These are phyloP conservation scores for Bretschneidera sinensis DNA, from an alignment of 345 rosid species.

Conservation along the genomic window DNA sequence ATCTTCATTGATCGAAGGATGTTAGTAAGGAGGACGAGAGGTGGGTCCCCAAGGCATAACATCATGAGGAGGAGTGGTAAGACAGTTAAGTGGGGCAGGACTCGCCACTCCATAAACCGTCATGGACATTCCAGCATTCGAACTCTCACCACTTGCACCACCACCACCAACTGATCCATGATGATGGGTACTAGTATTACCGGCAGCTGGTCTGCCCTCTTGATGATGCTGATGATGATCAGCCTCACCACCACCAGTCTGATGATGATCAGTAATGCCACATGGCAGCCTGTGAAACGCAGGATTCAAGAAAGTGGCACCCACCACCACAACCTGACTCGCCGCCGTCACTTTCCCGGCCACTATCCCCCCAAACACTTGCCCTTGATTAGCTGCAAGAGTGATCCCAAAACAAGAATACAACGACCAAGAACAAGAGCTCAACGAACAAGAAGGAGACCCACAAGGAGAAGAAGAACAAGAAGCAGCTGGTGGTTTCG, in stretches of 20 bases:
- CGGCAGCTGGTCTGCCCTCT: constrained; percentile 11
- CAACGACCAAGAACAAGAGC: neutral
- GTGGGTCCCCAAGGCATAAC: constrained; percentile 29
- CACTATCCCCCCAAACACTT: constrained; percentile 47
- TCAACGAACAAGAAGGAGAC: neutral
- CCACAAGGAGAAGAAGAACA: neutral
- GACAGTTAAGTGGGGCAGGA: constrained; percentile 21
- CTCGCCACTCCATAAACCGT: constrained; percentile 17
- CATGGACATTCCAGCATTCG: constrained; percentile 16
- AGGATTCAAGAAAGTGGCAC: constrained; percentile 31
- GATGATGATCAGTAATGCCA: neutral
- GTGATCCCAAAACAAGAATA: constrained; percentile 36
- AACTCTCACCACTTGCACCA: constrained; percentile 17
- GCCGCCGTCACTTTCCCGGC: constrained; percentile 43
- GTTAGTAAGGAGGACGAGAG: constrained; percentile 18
- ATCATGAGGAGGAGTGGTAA: constrained; percentile 26
- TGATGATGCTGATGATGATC: constrained; percentile 12
- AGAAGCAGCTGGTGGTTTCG: constrained; percentile 8
- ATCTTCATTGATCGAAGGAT: neutral
- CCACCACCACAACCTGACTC: constrained; percentile 35
- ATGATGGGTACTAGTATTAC: too few relatives aligned
- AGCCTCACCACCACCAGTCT: constrained; percentile 13
- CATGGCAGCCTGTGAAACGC: constrained; percentile 26
- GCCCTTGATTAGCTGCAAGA: constrained; percentile 43
- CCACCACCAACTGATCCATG: too few relatives aligned